Evolutionary conservation across 345 rosid genomes (phyloP), one percentile per base, ranked within the genome.

Genomic region (Psidium friedrichsthalianum): DNA sequence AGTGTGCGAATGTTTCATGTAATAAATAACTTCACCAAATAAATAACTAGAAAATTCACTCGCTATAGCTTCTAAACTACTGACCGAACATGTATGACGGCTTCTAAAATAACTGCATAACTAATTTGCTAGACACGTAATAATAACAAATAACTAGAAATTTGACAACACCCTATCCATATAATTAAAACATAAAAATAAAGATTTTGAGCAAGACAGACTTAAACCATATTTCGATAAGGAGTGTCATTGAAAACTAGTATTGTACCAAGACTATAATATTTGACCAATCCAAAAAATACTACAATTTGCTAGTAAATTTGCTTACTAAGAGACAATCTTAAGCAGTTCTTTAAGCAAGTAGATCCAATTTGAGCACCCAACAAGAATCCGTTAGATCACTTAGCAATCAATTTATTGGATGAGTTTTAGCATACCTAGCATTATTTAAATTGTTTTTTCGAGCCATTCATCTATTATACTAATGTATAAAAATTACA

Each of bases 1-100:
- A 36, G 36, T 36, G 36, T 36, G 36, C 36, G 36, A 36, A 36
- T 36, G 36, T 36, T 36, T 36, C 36, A 36, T 36, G 36, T 36
- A 36, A 36, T 36, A 36, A 36, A 36, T 36, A 36, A 36, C 36
- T 36, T 36, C 36, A 36, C 36, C 36, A 36, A 3, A 36, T 36
- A 36, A 36, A 36, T 36, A 57, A 25, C 32, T 57, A n/a, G 69
- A 58, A n/a, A 58, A 58, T 58, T 58, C 12, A 58, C 36, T 58
- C 5, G 1, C 2, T 3, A n/a, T 5, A n/a, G 32, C 16, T 0
- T n/a, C 8, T 1, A 6, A 2, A n/a, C 69, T 12, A 58, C 36
- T 4, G 2, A 58, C n/a, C 32, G 29, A 29, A 58, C 2, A 58
- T n/a, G 13, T 13, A 58, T 12, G 69, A 58, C n/a, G 11, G 69